Evolutionary conservation across 148 eudicot genomes (phyloP).

Genomic region (Arbutus unedo): DNA sequence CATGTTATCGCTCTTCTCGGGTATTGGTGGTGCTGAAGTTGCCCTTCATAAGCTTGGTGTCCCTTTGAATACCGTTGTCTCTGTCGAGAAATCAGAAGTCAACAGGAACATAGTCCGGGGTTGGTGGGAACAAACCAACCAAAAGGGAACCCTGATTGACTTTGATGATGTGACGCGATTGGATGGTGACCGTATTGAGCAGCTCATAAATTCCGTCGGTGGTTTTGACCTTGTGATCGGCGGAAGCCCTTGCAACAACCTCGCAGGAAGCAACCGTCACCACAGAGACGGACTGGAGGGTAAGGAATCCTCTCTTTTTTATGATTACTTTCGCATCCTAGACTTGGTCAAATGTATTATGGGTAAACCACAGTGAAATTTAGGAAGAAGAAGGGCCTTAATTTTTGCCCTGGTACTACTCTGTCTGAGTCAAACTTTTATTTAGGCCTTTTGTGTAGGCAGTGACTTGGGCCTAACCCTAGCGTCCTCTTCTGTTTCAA

Average conservation of each 20-base stretch:
- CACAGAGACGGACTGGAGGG: constrained; percentile 92
- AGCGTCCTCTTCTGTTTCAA: neutral
- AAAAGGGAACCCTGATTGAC: constrained; percentile 54
- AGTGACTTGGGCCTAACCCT: neutral
- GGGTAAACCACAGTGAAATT: constrained; percentile 29
- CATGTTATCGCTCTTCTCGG: constrained; percentile 74
- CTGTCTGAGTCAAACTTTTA: neutral
- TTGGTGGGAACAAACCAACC: constrained; percentile 98
- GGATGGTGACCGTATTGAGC: constrained; percentile 44
- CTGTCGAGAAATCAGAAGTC: constrained; percentile 74
- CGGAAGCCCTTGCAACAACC: constrained; percentile 91
- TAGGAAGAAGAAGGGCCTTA: neutral
- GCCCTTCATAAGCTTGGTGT: constrained; percentile 80
- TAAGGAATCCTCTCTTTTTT: constrained; percentile 69
- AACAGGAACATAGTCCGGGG: constrained; percentile 61
- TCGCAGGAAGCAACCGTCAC: constrained; percentile 78
- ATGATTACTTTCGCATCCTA: constrained; percentile 62
- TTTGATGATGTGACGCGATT: constrained; percentile 55
- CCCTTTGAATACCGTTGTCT: constrained; percentile 64
- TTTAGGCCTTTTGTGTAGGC: neutral
- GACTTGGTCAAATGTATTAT: constrained; percentile 51
- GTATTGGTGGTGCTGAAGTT: constrained; percentile 94
- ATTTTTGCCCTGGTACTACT: neutral
- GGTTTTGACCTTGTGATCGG: constrained; percentile 79
- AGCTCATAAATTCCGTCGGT: constrained; percentile 38